phyloP scores from a whole-genome alignment of 2,329 filamentous ascomycete genomes.

The Hymenoscyphus fructigenus region DNA sequence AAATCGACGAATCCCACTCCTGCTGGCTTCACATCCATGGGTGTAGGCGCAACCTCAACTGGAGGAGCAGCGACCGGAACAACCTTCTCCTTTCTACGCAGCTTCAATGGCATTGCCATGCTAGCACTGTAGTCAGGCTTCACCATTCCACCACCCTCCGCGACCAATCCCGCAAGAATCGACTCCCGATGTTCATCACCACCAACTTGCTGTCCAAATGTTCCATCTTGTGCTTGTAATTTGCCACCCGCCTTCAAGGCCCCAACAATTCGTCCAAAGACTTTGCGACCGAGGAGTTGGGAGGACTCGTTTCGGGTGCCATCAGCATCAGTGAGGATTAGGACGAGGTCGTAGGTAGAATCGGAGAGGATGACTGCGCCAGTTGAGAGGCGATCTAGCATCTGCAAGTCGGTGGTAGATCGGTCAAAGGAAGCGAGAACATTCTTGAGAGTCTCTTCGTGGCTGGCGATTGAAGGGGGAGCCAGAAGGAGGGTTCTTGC shows the following conservation, averaged over 20 bases:
- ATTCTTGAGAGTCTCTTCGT: slow-evolving; percentile 72
- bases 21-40: slow-evolving; percentile 40
- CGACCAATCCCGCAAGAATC: slow-evolving; percentile 75
- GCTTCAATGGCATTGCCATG: slow-evolving; percentile 49
- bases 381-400: slow-evolving; percentile 89
- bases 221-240: slow-evolving; percentile 67
- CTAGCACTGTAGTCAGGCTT: slow-evolving; percentile 60
- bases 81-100: slow-evolving; percentile 57
- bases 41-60: slow-evolving; percentile 34
- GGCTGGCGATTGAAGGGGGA: slow-evolving; percentile 83
- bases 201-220: slow-evolving; percentile 46
- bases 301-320: slow-evolving; percentile 62
- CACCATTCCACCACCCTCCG: slow-evolving; percentile 63
- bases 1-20: slow-evolving; percentile 70
- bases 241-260: slow-evolving; percentile 69
- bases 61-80: slow-evolving; percentile 36
- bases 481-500: slow-evolving; percentile 77
- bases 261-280: slow-evolving; percentile 68
- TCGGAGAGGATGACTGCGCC: slow-evolving; percentile 76
- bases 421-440: slow-evolving; percentile 74
- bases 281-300: slow-evolving; percentile 62
- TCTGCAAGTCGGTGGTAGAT: slow-evolving; percentile 82
- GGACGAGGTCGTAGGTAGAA: slow-evolving; percentile 77
- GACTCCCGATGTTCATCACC: slow-evolving; percentile 68
- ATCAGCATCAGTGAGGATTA: slow-evolving; percentile 79